A percentile compares a stretch with the other conserved stretches of the same genome.
phyloP scores from a whole-genome alignment of 2,329 filamentous ascomycete species.

The Acephala macrosclerotiorum region DNA sequence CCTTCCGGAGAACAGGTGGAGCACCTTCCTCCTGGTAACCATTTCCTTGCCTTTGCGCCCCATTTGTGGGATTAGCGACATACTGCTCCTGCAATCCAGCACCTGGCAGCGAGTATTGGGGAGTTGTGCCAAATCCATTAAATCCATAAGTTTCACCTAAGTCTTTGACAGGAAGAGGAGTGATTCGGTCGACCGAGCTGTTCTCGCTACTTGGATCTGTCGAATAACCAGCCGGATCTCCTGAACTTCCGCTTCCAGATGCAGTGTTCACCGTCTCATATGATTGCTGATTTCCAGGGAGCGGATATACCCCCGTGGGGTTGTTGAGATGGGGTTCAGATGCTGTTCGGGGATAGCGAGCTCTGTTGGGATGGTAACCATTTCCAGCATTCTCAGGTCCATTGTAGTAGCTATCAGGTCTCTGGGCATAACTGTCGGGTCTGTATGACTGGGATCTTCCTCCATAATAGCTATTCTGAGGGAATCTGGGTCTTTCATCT shows the following conservation, averaged over 20 bases:
- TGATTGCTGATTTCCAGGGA: slow-evolving; percentile 53
- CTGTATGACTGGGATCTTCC: slow-evolving; percentile 39
- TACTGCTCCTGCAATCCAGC: slow-evolving; percentile 45
- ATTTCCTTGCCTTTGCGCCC: slow-evolving; percentile 30
- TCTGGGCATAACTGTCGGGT: slow-evolving; percentile 41
- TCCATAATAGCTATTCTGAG: slow-evolving; percentile 45
- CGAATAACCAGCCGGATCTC: slow-evolving; percentile 78
- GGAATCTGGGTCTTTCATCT: slow-evolving; percentile 39
- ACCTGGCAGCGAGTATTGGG: slow-evolving; percentile 49
- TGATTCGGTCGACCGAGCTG: slow-evolving; percentile 82
- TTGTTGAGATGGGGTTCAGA: slow-evolving; percentile 43
- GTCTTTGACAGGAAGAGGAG: slow-evolving; percentile 63
- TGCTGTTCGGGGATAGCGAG: slow-evolving; percentile 43
- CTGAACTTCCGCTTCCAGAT: slow-evolving; percentile 72
- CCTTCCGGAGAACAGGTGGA: slow-evolving; percentile 37
- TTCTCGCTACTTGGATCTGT: slow-evolving; percentile 92
- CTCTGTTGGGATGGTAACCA: slow-evolving; percentile 43
- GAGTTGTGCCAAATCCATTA: slow-evolving; percentile 49
- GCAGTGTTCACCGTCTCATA: slow-evolving; percentile 88
- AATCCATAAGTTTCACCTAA: slow-evolving; percentile 72
- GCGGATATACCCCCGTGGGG: slow-evolving; percentile 40
- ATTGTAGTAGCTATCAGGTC: slow-evolving; percentile 53
- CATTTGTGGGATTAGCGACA: slow-evolving; percentile 34
- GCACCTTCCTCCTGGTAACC: slow-evolving; percentile 31
- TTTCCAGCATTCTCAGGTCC: slow-evolving; percentile 40